Evolutionary conservation across 1,284 basidiomycete genomes (phyloP), one percentile per base, ranked within the genome.

Genomic region (Leccinum fuscescens): DNA sequence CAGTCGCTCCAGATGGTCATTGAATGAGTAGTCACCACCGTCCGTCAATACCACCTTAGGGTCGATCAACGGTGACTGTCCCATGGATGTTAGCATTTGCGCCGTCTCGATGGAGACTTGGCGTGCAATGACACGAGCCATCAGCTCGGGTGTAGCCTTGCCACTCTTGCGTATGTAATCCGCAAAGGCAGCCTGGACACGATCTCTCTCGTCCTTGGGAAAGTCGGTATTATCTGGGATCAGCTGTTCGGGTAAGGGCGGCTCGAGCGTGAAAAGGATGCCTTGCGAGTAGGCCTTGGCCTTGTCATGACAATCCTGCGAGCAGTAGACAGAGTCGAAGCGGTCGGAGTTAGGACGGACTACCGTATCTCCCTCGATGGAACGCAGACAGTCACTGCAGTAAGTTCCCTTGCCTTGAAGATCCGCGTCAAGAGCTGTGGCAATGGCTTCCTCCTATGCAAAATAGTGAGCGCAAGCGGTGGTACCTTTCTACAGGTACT

Each of bases 1-100:
- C 64, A 89, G 73, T 44, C 90, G 80, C 67, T 93, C 90, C 15
- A 92, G 72, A 67, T 93, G 90, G 65, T 93, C 90, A 54, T 82
- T 85, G 50, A 92, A 76, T 29, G 79, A 75, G 69, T 91, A 92
- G 11, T 81, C 80, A 3, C 77, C 78, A 24, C 71, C 71, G 15
- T 83, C 83, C 8, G 82, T 78, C 55, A 83, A 79, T 8, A 79
- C 79, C 53, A 80, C 79, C 54, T 82, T 80, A 20, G 68, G 50
- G 56, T 66, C 59, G 15, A 72, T 60, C 33, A 67, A 70, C 29
- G 65, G 63, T 17, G 66, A 65, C 51, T 70, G 65, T 59, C 67
- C 67, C 53, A 67, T 60, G 53, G 70, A 53, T 29, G 69, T 64
- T 12, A 81, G 66, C 68, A 89, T 72, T 67, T 89, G 90, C 49